Evolutionary conservation across 2,329 filamentous ascomycete genomes (phyloP).

Genomic region (Clathrospora elynae): DNA sequence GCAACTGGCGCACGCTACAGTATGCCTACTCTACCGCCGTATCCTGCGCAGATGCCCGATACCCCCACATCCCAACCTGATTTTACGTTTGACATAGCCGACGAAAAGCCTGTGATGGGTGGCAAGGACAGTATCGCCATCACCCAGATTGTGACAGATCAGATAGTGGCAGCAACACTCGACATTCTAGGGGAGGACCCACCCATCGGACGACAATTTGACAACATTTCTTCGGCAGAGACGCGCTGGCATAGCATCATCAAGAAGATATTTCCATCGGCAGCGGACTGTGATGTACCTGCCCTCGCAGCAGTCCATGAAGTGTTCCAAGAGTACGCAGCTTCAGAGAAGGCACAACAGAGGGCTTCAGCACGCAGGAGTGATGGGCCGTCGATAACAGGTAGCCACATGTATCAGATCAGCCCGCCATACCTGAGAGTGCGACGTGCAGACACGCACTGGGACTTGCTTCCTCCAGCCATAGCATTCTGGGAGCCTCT

Average conservation of each 20-base stretch:
- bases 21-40: conserved; percentile 36
- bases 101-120: conserved; percentile 39
- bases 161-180: conserved; percentile 62
- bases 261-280: conserved; percentile 39
- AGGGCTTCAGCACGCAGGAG: conserved; percentile 40
- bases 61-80: conserved; percentile 45
- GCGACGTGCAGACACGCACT: conserved; percentile 68
- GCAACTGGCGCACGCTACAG: conserved; percentile 29
- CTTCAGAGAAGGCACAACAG: conserved; percentile 44
- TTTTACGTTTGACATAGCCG: conserved; percentile 26
- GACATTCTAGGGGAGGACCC: conserved; percentile 38
- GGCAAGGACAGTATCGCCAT: conserved; percentile 69
- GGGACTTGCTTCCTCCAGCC: conserved; percentile 76
- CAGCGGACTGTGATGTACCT: conserved; percentile 40
- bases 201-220: not conserved
- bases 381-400: conserved; percentile 34
- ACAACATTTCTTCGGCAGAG: conserved; percentile 24
- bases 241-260: conserved; percentile 31
- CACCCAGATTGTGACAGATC: conserved; percentile 73
- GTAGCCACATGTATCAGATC: conserved; percentile 53
- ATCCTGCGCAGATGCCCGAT: conserved; percentile 33
- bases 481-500: conserved; percentile 82
- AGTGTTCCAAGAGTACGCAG: conserved; percentile 49
- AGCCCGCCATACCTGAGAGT: conserved; percentile 73
- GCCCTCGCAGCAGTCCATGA: conserved; percentile 50